These are phyloP conservation scores for Xerocomellus intermedius DNA, from an alignment of 768 basidiomycete species.

Conservation along the genomic window DNA sequence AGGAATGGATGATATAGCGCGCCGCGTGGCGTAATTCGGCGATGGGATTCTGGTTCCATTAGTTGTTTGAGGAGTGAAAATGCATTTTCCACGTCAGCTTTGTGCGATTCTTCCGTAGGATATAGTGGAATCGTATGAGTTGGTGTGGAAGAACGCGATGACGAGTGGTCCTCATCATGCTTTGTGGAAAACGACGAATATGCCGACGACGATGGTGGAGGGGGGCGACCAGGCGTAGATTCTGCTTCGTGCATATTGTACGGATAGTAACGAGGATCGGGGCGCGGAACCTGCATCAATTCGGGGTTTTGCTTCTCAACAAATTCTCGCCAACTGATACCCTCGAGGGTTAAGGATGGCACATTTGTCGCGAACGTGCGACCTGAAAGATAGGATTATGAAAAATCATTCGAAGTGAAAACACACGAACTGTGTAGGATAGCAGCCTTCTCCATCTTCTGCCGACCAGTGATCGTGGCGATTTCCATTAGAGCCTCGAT, in stretches of 20 bases:
- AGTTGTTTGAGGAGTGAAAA: conserved; percentile 73
- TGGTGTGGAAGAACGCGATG: conserved; percentile 24
- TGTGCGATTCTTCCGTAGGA: conserved; percentile 41
- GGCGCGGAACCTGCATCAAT: conserved; percentile 49
- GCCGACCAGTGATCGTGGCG: conserved; percentile 78
- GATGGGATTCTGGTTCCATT: conserved; percentile 75
- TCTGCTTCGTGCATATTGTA: conserved; percentile 36
- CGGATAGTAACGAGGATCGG: conserved; percentile 56
- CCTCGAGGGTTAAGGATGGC: conserved; percentile 66
- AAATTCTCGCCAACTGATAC: conserved; percentile 69
- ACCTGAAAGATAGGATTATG: conserved; percentile 45
- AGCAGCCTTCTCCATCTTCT: conserved; percentile 81
- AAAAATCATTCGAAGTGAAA: background rate
- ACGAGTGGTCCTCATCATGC: conserved; percentile 13
- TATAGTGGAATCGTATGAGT: conserved; percentile 16
- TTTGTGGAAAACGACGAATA: conserved; percentile 23
- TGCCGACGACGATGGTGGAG: conserved; percentile 38
- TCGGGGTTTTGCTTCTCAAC: conserved; percentile 77
- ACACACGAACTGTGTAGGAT: conserved; percentile 76
- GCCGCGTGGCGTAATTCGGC: conserved; percentile 70
- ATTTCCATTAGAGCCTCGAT: conserved; percentile 96
- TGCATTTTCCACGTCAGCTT: conserved; percentile 58
- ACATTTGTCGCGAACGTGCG: conserved; percentile 91
- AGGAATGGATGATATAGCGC: conserved; percentile 84
- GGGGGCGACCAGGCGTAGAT: conserved; percentile 19